phyloP scores from a whole-genome alignment of 371 early-diverging fungal genomes.

The Batkoa obscura region DNA sequence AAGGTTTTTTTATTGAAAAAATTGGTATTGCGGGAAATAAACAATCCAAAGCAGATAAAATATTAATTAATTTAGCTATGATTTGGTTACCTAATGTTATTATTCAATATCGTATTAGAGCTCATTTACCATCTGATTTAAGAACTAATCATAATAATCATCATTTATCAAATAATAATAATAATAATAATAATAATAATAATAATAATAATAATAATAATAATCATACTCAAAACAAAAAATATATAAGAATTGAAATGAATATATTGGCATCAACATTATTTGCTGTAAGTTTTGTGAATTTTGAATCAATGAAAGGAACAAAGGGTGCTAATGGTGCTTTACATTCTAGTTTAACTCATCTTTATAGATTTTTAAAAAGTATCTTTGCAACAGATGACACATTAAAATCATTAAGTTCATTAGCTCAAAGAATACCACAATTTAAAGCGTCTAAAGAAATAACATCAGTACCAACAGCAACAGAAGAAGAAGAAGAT shows the following conservation, averaged over 20 bases:
- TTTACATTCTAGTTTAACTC: slow-evolving; percentile 37
- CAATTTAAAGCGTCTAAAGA: slow-evolving; percentile 6
- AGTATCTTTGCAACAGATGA: slow-evolving; percentile 48
- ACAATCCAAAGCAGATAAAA: slow-evolving; percentile 17
- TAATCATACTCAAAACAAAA: slow-evolving; percentile 11
- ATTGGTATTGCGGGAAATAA: slow-evolving; percentile 17
- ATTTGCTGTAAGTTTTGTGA: slow-evolving; percentile 34
- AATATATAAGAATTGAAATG: slow-evolving; percentile 29
- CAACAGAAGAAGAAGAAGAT: not conserved
- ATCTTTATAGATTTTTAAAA: slow-evolving; percentile 38
- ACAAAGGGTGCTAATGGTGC: slow-evolving; percentile 22
- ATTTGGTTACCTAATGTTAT: slow-evolving; percentile 76
- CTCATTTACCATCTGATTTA: slow-evolving; percentile 11
- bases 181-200: no score
- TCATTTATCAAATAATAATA: no score
- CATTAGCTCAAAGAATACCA: not conserved
- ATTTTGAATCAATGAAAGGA: slow-evolving; percentile 18
- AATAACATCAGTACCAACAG: no score
- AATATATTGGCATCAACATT: slow-evolving; percentile 36
- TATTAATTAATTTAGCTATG: slow-evolving; percentile 37
- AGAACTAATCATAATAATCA: not conserved
- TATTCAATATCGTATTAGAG: slow-evolving; percentile 63
- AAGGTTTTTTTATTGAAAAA: slow-evolving; percentile 58
- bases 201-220: no score
- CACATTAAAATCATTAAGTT: slow-evolving; percentile 18